Evolutionary conservation across 768 basidiomycete genomes (phyloP), one percentile per base, ranked within the genome.

Genomic region (Trametes punicea): DNA sequence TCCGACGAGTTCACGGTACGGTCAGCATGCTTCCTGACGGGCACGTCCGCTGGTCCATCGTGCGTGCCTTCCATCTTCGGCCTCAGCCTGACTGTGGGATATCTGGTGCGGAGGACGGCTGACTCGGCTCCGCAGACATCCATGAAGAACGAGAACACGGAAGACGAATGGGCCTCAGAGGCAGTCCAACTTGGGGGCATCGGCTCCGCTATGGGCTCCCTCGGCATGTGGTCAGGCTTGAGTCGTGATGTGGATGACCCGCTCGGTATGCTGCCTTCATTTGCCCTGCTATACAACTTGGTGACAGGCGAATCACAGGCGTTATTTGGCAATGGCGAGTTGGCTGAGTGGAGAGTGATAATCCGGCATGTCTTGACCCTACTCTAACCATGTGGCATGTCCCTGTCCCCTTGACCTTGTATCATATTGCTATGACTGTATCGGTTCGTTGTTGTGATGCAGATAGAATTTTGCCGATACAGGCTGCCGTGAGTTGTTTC

Each of bases 201-300:
- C 15, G 81, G 80, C 6, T 80, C 80, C n/a, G 76, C 75, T 0
- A 63, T 74, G 20, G 83, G 84, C 8, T 65, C 81, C 2, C 69
- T 85, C 1, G 83, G 82, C 7, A 62, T 77, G 69, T 83, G 81
- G 81, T 82, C 82, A 0, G 79, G 80, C 7, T 76, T 76, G 13
- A 64, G 64, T 16, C 81, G 83, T 58, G 77, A 77, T 57, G 53
- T 56, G 4, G 66, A 65, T 5, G 77, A 77, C 61, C 78, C 77
- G 1, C 57, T 80, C 3, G 80, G 79, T 73, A 56, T 69, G 60
- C 38, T 9, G 8, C 6, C 6, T 38, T 38, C 9, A 39, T 18
- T 3, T 57, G 58, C 6, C 11, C 1, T 34, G 16, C 26, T 11
- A 9, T 27, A 21, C 21, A 11, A 27, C 27, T 21, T 4, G 10